phyloP scores from a whole-genome alignment of 805 yeast genomes.

The Blastobotrys mokoenaii region DNA sequence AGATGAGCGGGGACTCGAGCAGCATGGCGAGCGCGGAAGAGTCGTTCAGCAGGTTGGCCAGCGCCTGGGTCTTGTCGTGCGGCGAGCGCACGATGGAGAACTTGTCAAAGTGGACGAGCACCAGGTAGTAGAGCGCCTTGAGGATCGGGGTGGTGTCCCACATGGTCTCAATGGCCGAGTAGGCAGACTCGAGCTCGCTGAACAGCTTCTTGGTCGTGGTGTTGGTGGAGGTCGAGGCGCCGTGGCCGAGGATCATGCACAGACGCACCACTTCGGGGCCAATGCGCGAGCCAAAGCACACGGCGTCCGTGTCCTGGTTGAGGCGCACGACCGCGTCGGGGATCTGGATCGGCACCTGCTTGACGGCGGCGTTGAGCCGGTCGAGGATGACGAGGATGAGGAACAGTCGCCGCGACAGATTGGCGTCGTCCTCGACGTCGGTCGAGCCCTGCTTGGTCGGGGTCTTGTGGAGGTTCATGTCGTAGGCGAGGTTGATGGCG shows the following conservation, averaged over 20 bases:
- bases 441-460: background rate
- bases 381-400: slow-evolving; percentile 23
- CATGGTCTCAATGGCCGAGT: slow-evolving; percentile 11
- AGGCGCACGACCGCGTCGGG: slow-evolving; percentile 18
- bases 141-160: slow-evolving; percentile 22
- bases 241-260: slow-evolving; percentile 11
- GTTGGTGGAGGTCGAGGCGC: background rate
- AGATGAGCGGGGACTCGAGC: slow-evolving; percentile 17
- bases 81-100: background rate
- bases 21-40: slow-evolving; percentile 10
- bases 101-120: slow-evolving; percentile 7
- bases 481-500: slow-evolving; percentile 26
- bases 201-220: background rate
- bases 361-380: slow-evolving; percentile 22
- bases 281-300: slow-evolving; percentile 8
- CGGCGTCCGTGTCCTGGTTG: slow-evolving; percentile 13
- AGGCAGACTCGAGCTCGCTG: slow-evolving; percentile 1
- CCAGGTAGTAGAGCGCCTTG: slow-evolving; percentile 15
- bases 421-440: slow-evolving; percentile 15
- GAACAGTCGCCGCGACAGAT: slow-evolving; percentile 20
- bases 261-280: slow-evolving; percentile 16
- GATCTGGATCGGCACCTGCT: slow-evolving; percentile 19
- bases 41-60: slow-evolving; percentile 5
- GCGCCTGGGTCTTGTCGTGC: background rate
- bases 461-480: slow-evolving; percentile 9